A percentile compares a stretch with the other conserved stretches of the same genome.
Evolutionary conservation across 306 rosid species (phyloP).

Genomic region (Acacia acuminata): DNA sequence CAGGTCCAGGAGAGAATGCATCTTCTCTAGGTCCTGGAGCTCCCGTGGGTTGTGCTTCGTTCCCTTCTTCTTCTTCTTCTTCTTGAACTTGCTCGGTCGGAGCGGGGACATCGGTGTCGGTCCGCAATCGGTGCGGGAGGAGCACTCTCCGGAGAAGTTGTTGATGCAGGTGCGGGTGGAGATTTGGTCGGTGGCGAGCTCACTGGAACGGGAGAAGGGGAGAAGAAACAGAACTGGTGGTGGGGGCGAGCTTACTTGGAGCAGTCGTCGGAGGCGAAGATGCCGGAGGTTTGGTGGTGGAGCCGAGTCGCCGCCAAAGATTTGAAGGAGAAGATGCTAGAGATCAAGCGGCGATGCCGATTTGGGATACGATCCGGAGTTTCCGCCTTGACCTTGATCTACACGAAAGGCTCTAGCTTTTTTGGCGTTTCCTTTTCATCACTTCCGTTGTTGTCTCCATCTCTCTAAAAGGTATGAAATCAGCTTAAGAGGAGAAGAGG

Average conservation of each 20-base stretch:
- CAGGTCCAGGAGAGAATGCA: no score
- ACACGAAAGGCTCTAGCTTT: no score
- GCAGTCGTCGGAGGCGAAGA: constrained; percentile 45
- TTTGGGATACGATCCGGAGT: constrained; percentile 35
- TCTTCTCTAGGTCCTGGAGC: no score
- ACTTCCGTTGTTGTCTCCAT: no score
- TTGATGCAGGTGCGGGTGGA: constrained; percentile 59
- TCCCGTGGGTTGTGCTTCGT: constrained; percentile 72
- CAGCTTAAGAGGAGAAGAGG: no score
- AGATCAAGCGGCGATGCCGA: constrained; percentile 47
- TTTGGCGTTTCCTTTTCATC: no score
- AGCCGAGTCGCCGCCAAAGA: constrained; percentile 29
- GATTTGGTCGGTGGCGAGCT: constrained; percentile 39
- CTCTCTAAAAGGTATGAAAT: no score
- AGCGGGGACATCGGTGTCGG: constrained; percentile 55
- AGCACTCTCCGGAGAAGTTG: constrained; percentile 41
- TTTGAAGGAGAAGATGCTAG: constrained; percentile 43
- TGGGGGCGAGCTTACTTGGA: constrained; percentile 63
- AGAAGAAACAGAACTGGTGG: constrained; percentile 54
- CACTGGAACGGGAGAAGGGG: constrained; percentile 57
- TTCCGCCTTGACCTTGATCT: constrained; percentile 2
- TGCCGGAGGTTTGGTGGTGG: constrained; percentile 41
- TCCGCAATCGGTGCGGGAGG: constrained; percentile 53
- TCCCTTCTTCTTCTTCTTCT: constrained; percentile 37
- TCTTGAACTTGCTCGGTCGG: constrained; percentile 65